A percentile compares a stretch with the other conserved stretches of the same genome.
Evolutionary conservation across 371 early-diverging fungal genomes (phyloP).

Genomic region (Zychaea mexicana): DNA sequence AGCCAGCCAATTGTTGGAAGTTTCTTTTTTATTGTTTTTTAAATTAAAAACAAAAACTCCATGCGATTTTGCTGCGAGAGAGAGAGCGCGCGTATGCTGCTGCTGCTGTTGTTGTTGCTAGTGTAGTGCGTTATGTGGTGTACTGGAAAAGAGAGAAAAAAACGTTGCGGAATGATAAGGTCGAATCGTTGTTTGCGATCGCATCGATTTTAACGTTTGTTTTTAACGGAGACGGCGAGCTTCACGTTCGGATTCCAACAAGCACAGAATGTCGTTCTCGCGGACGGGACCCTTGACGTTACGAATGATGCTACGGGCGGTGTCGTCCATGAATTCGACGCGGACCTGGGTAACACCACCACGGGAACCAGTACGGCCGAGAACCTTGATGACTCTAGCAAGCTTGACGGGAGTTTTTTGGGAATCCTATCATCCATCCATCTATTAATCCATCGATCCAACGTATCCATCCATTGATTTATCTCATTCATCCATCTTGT

Average conservation of each 20-base stretch:
- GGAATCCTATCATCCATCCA: conserved; percentile 46
- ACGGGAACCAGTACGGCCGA: conserved; percentile 99
- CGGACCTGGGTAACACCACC: conserved; percentile 99
- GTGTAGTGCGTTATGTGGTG: no score
- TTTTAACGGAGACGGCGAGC: conserved; percentile 98
- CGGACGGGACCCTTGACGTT: conserved; percentile 99
- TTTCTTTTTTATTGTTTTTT: background rate
- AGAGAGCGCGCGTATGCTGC: no score
- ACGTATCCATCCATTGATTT: background rate
- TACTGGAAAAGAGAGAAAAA: no score
- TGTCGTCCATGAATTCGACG: conserved; percentile 97
- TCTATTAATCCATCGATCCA: background rate
- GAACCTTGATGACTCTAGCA: conserved; percentile 94
- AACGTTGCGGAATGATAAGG: background rate
- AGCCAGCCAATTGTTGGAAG: no score
- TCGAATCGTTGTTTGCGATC: background rate
- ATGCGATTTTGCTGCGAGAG: background rate
- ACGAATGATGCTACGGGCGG: conserved; percentile 95
- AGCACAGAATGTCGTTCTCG: conserved; percentile 94
- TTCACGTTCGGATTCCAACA: conserved; percentile 99
- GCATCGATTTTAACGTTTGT: no score
- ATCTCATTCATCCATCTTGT: background rate
- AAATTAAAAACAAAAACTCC: background rate
- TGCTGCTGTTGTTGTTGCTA: no score
- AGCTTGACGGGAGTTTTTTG: conserved; percentile 86